A percentile compares a stretch with the other conserved stretches of the same genome.
Conservation (phyloP, 2,329 filamentous ascomycete genomes). For the Didymella arachidicola region DNA sequence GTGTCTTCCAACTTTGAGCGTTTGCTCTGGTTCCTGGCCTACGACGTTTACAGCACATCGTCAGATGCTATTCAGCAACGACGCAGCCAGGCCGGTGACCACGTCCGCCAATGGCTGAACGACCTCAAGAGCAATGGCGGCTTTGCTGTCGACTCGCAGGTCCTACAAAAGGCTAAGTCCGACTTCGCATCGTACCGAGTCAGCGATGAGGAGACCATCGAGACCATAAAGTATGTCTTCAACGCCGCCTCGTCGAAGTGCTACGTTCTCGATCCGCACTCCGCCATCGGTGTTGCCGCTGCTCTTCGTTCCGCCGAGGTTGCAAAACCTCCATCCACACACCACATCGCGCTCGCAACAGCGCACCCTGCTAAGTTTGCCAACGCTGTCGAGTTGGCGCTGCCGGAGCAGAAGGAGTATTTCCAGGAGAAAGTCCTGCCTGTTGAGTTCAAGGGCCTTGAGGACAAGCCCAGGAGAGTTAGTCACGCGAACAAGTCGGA, state of each 20-base stretch:
- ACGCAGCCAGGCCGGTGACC: constrained; percentile 68
- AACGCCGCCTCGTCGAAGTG: constrained; percentile 56
- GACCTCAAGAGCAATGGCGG: constrained; percentile 82
- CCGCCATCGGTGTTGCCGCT: constrained; percentile 84
- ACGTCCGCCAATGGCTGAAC: constrained; percentile 79
- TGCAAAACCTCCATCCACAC: constrained; percentile 55
- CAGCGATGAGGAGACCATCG: constrained; percentile 60
- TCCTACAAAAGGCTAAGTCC: constrained; percentile 73
- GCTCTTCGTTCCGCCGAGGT: constrained; percentile 72
- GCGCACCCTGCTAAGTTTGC: constrained; percentile 97
- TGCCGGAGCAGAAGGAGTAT: constrained; percentile 75
- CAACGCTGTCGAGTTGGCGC: constrained; percentile 79
- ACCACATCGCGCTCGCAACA: constrained; percentile 87
- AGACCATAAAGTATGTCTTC: constrained; percentile 57
- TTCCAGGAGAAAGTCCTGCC: constrained; percentile 81
- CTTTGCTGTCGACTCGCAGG: constrained; percentile 78
- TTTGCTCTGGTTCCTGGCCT: constrained; percentile 90
- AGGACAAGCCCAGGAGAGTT: constrained; percentile 77
- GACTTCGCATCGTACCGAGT: constrained; percentile 83
- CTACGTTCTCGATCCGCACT: constrained; percentile 93
- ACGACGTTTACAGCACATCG: constrained; percentile 56
- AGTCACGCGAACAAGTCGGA: constrained; percentile 68
- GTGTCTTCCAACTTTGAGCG: constrained; percentile 97
- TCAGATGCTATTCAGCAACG: constrained; percentile 53
- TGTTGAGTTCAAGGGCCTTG: constrained; percentile 79